Evolutionary conservation across 129 eudicot species (phyloP), one percentile per base, ranked within the genome.

Genomic region (Centrapalus pauciflorus): DNA sequence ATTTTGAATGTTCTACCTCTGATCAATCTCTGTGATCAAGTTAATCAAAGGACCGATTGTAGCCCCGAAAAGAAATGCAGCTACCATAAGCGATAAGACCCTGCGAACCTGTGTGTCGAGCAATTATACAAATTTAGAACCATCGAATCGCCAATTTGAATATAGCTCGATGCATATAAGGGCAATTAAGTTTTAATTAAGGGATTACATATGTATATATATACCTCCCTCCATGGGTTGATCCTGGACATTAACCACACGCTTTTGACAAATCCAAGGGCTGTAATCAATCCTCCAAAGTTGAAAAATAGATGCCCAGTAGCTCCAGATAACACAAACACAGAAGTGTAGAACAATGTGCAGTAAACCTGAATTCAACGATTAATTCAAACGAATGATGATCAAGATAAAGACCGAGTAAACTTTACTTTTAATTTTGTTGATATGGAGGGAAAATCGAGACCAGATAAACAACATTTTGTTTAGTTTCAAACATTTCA

Each of bases 201-300:
- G n/a, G n/a, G n/a, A n/a, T n/a, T n/a, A n/a, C n/a, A n/a, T n/a
- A n/a, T n/a, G n/a, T n/a, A n/a, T n/a, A n/a, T n/a, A n/a, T n/a
- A 4, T 55, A 55, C 61, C 61, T 26, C 37, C 9, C 37, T 55
- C 61, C 61, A 55, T 11, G 61, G 61, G 19, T 55, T 26, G 61
- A 55, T 55, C n/a, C 9, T 55, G 37, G 61, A 55, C 14, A 55
- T 55, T 35, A 34, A 55, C 19, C 3, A 55, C 2, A 23, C 14
- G 19, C 20, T 27, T 55, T 4, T 35, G 20, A 55, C 13, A 35
- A 55, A 55, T 55, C 37, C 61, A 55, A 55, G 20, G 37, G 61
- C 61, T 25, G 61, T 55, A 55, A 27, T n/a, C 9, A 17, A 55
- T 55, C 61, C 61, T 23, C 61, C 61, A 55, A 3, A 11, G 61